phyloP scores from a whole-genome alignment of 75 land plant species.

The Azolla pinnata region DNA sequence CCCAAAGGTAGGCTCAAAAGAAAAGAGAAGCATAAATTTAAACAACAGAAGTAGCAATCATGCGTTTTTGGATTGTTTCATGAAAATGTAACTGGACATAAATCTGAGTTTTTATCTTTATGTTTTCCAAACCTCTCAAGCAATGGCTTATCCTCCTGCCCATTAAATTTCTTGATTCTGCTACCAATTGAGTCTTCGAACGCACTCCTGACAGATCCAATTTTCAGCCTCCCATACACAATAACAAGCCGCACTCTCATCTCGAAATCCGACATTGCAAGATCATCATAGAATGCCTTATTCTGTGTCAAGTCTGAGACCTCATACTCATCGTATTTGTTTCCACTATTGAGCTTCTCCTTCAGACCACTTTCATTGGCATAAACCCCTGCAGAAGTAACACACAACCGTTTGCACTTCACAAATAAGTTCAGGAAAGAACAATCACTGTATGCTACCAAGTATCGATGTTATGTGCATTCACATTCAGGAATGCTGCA shows the following conservation, averaged over 20 bases:
- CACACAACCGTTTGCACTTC: too few species aligned
- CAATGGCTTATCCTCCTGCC: slow-evolving; percentile 57
- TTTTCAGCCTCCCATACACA: slow-evolving; percentile 70
- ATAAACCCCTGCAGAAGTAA: slow-evolving; percentile 61
- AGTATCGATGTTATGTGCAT: too few species aligned
- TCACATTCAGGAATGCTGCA: too few species aligned
- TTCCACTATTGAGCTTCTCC: slow-evolving; percentile 27
- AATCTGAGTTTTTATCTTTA: neutral
- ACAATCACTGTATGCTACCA: too few species aligned
- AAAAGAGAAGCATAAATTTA: neutral
- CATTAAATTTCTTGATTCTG: slow-evolving; percentile 66
- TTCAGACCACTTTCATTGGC: slow-evolving; percentile 56
- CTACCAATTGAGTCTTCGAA: slow-evolving; percentile 91
- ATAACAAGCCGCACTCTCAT: slow-evolving; percentile 83
- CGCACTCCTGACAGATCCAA: slow-evolving; percentile 81
- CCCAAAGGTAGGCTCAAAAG: neutral
- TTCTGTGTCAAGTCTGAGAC: slow-evolving; percentile 29
- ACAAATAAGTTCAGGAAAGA: too few species aligned
- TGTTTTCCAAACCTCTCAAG: slow-evolving; percentile 51
- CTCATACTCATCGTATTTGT: slow-evolving; percentile 43
- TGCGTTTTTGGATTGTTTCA: too few species aligned
- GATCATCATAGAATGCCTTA: slow-evolving; percentile 40
- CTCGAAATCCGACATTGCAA: slow-evolving; percentile 50
- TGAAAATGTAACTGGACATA: too few species aligned
- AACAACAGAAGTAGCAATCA: too few species aligned